Evolutionary conservation across 495 filamentous ascomycete species (phyloP).

Genomic region (Physcia stellaris): DNA sequence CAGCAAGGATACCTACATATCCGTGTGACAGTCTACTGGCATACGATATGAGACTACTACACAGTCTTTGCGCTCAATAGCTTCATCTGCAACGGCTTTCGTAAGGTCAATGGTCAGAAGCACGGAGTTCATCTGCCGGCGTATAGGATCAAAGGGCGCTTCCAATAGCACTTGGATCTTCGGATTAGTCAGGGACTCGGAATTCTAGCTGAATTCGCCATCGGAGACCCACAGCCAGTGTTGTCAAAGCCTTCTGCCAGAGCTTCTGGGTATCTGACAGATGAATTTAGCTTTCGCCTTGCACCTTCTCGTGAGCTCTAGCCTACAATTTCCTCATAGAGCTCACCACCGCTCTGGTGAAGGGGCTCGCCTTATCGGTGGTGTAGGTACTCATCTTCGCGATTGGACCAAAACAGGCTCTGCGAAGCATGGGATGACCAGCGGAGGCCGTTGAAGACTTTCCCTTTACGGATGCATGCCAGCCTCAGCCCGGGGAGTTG

Average conservation of each 20-base stretch:
- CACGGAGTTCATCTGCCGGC: slow-evolving; percentile 53
- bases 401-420: slow-evolving; percentile 1
- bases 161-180: slow-evolving; percentile 52
- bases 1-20: too few species aligned
- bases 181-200: background rate
- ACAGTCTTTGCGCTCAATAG: slow-evolving; percentile 59
- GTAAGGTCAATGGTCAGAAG: slow-evolving; percentile 91
- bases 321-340: slow-evolving; percentile 74
- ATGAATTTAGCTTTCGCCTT: slow-evolving; percentile 11
- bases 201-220: too few species aligned
- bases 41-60: slow-evolving; percentile 82
- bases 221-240: slow-evolving; percentile 66
- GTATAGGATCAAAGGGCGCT: slow-evolving; percentile 48
- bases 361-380: slow-evolving; percentile 38
- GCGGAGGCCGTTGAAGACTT: too few species aligned
- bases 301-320: background rate
- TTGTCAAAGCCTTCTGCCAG: slow-evolving; percentile 93
- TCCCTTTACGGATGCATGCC: too few species aligned
- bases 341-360: slow-evolving; percentile 64
- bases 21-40: too few species aligned
- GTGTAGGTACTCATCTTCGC: slow-evolving; percentile 19
- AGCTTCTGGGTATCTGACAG: slow-evolving; percentile 71
- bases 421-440: slow-evolving; percentile 12
- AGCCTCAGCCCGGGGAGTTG: too few species aligned
- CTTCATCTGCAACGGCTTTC: slow-evolving; percentile 78